phyloP scores from a whole-genome alignment of 1,139 yeast species.

The Magnusiomyces magnusii region DNA sequence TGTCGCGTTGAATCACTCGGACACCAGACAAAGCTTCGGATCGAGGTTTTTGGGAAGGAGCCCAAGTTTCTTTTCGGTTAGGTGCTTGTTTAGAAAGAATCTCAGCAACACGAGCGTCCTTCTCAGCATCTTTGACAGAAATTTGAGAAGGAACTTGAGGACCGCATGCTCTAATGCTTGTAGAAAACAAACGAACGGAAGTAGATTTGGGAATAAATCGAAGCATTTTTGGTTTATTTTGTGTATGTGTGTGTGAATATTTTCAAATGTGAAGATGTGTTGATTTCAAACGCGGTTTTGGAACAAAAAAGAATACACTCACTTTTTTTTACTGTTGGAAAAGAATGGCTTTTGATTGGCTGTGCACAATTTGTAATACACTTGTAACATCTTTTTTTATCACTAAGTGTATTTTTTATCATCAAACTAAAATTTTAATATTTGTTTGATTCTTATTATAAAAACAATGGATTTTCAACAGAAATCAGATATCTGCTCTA shows the following conservation, averaged over 20 bases:
- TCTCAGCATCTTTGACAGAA: slow-evolving; percentile 11
- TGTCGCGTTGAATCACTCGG: slow-evolving; percentile 65
- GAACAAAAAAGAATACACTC: not conserved
- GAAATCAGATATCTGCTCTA: not conserved
- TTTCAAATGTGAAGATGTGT: not conserved
- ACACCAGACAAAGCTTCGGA: slow-evolving; percentile 53
- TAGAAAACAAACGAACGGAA: slow-evolving; percentile 6
- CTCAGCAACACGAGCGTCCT: slow-evolving; percentile 13
- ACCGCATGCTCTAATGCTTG: slow-evolving; percentile 5
- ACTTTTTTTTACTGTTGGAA: not conserved
- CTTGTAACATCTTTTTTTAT: too few relatives aligned
- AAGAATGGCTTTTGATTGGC: slow-evolving; percentile 1
- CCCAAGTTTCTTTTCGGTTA: slow-evolving; percentile 64
- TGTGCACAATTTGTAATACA: not conserved
- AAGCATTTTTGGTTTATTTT: slow-evolving; percentile 11
- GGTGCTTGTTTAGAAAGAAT: slow-evolving; percentile 53
- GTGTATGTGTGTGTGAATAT: not conserved
- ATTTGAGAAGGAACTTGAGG: slow-evolving; percentile 7
- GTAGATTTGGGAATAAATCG: slow-evolving; percentile 11
- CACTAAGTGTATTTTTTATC: too few relatives aligned
- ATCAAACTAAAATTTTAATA: too few relatives aligned
- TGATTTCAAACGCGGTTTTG: not conserved
- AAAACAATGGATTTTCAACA: not conserved
- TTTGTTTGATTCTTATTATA: not conserved
- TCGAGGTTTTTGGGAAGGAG: slow-evolving; percentile 59